phyloP scores from a whole-genome alignment of 768 basidiomycete species.

The Hemileccinum impolitum region DNA sequence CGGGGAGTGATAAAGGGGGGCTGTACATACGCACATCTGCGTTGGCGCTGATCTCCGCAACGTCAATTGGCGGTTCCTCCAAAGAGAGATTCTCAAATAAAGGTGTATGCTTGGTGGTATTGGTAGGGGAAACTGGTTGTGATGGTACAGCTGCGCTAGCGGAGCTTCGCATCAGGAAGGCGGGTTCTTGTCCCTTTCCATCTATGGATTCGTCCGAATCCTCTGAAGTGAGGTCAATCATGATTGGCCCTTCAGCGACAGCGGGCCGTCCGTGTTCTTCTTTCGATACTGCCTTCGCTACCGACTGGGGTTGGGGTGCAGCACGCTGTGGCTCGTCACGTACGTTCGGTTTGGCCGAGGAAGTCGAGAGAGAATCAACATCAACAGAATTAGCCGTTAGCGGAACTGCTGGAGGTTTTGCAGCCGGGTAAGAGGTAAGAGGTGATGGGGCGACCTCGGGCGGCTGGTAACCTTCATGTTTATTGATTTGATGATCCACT shows the following conservation, averaged over 20 bases:
- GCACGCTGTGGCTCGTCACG: not conserved
- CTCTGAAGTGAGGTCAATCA: constrained; percentile 27
- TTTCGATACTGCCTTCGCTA: not conserved
- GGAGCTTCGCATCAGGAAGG: constrained; percentile 8
- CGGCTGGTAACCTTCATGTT: not conserved
- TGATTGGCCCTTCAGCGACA: constrained; percentile 16
- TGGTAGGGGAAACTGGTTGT: constrained; percentile 7
- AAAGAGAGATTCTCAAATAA: constrained; percentile 21
- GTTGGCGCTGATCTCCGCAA: constrained; percentile 1
- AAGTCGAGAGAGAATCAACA: not conserved
- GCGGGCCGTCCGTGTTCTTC: not conserved
- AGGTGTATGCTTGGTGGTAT: constrained; percentile 17
- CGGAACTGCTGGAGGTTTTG: not conserved
- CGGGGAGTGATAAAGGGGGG: constrained; percentile 9
- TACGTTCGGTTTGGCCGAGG: not conserved
- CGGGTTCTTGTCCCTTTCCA: constrained; percentile 8
- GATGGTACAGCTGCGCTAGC: constrained; percentile 2
- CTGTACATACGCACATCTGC: constrained; percentile 23
- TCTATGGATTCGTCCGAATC: constrained; percentile 21
- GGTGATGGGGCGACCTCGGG: not conserved
- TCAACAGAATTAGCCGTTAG: not conserved
- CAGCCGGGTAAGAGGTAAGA: not conserved
- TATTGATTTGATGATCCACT: not conserved
- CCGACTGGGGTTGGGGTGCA: not conserved
- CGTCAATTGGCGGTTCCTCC: constrained; percentile 10